phyloP scores from a whole-genome alignment of 2,329 filamentous ascomycete species.

The Amauroascus niger region DNA sequence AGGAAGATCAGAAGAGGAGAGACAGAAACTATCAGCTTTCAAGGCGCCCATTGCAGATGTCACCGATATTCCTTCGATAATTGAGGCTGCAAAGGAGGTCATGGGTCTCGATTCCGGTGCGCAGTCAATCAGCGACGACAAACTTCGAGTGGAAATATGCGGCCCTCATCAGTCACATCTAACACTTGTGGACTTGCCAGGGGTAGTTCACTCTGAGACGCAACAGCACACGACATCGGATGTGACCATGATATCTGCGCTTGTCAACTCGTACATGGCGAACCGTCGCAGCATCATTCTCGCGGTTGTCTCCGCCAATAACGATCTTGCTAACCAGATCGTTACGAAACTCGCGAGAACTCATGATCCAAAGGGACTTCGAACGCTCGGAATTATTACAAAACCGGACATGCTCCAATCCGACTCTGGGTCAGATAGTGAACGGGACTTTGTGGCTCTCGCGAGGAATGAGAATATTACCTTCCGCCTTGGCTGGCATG shows the following conservation, averaged over 20 bases:
- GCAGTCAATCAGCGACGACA: slow-evolving; percentile 10
- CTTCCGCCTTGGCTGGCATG: slow-evolving; percentile 26
- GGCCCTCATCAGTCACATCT: slow-evolving; percentile 13
- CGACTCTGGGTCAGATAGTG: slow-evolving; percentile 22
- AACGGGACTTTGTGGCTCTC: slow-evolving; percentile 20
- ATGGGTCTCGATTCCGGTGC: slow-evolving; percentile 15
- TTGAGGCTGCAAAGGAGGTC: slow-evolving; percentile 10
- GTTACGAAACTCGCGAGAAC: slow-evolving; percentile 34
- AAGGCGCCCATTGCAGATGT: slow-evolving; percentile 5
- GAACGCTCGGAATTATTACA: slow-evolving; percentile 29
- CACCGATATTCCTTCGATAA: slow-evolving; percentile 7
- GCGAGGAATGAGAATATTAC: slow-evolving; percentile 21
- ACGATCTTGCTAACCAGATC: slow-evolving; percentile 48
- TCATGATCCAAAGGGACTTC: slow-evolving; percentile 21
- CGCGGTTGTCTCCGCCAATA: slow-evolving; percentile 44
- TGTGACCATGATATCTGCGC: slow-evolving; percentile 15
- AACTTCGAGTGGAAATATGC: slow-evolving; percentile 13
- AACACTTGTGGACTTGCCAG: slow-evolving; percentile 17
- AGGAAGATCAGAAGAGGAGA: slow-evolving; percentile 14
- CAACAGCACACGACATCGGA: slow-evolving; percentile 15
- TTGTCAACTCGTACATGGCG: slow-evolving; percentile 43
- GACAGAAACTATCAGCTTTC: slow-evolving; percentile 17
- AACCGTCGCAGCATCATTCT: slow-evolving; percentile 51
- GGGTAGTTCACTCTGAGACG: slow-evolving; percentile 13
- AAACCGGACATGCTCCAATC: slow-evolving; percentile 26